Conservation (phyloP, 2,329 filamentous ascomycete species). For the Zymoseptoria brevis region DNA sequence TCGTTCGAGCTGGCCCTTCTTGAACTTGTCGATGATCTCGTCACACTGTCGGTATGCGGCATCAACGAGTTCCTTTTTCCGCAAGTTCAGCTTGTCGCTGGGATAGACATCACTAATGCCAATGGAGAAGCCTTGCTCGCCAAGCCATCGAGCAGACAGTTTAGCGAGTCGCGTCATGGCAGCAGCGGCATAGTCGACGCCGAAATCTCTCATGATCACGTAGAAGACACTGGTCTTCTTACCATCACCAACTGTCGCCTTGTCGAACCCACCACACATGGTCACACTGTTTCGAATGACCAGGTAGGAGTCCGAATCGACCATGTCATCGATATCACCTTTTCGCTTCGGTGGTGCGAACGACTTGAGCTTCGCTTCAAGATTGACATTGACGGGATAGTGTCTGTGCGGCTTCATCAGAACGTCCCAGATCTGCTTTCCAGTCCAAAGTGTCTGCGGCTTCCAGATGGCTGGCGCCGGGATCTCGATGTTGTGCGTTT, state of each 20-base stretch:
- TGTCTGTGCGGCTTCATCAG: slow-evolving; percentile 81
- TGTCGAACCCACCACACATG: slow-evolving; percentile 97
- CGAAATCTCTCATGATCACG: slow-evolving; percentile 89
- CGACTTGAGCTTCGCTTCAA: slow-evolving; percentile 85
- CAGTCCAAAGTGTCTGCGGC: slow-evolving; percentile 84
- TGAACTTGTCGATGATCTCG: slow-evolving; percentile 72
- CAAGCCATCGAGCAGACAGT: slow-evolving; percentile 78
- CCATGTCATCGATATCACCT: slow-evolving; percentile 66
- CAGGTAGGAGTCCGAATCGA: slow-evolving; percentile 69
- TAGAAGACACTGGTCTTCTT: slow-evolving; percentile 99
- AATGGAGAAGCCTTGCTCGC: slow-evolving; percentile 90
- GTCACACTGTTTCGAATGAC: slow-evolving; percentile 94
- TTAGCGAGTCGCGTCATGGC: slow-evolving; percentile 93
- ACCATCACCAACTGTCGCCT: slow-evolving; percentile 89
- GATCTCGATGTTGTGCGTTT: slow-evolving; percentile 62
- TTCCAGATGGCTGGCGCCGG: slow-evolving; percentile 82
- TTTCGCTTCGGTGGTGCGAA: slow-evolving; percentile 56
- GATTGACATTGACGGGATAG: slow-evolving; percentile 77
- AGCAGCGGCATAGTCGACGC: slow-evolving; percentile 75
- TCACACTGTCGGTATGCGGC: slow-evolving; percentile 75
- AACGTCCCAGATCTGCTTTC: slow-evolving; percentile 91
- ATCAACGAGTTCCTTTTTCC: slow-evolving; percentile 69
- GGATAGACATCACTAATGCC: slow-evolving; percentile 93
- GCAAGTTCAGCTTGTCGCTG: slow-evolving; percentile 57
- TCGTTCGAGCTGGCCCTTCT: slow-evolving; percentile 72